A percentile compares a stretch with the other conserved stretches of the same genome.
Conservation (phyloP, 768 basidiomycete species). For the Pulveroboletus sp. region DNA sequence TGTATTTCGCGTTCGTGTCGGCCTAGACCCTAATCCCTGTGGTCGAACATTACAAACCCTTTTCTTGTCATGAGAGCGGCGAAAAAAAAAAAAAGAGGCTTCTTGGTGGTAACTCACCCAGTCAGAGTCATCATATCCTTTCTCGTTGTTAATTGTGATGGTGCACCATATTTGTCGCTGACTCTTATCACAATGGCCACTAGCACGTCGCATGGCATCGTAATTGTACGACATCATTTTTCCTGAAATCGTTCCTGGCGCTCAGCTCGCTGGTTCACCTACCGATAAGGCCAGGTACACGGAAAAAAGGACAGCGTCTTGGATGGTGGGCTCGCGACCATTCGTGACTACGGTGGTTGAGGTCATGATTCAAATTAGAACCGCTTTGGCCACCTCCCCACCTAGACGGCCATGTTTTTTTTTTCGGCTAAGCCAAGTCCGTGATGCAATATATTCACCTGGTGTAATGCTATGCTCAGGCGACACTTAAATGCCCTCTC, state of each 20-base stretch:
- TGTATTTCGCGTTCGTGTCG: constrained; percentile 7
- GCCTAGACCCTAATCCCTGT: constrained; percentile 11
- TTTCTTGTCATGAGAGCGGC: constrained; percentile 9
- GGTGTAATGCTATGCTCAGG: constrained; percentile 11
- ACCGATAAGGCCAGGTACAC: not conserved
- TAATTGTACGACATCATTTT: constrained; percentile 27
- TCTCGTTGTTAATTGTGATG: constrained; percentile 31
- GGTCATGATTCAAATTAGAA: constrained; percentile 3
- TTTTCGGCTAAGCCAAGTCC: constrained; percentile 12
- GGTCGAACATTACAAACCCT: constrained; percentile 4
- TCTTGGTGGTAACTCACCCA: constrained; percentile 11
- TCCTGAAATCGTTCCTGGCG: constrained; percentile 21
- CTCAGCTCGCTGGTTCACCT: constrained; percentile 2
- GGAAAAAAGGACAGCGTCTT: not conserved
- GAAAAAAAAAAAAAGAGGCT: not conserved
- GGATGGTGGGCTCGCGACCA: not conserved
- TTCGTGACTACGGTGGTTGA: not conserved
- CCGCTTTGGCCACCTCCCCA: not conserved
- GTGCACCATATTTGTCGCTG: constrained; percentile 26
- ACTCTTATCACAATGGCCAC: constrained; percentile 18
- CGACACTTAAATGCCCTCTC: constrained; percentile 8
- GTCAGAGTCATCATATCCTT: constrained; percentile 20
- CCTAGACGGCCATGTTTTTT: not conserved
- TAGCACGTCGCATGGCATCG: constrained; percentile 12
- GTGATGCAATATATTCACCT: constrained; percentile 27